Evolutionary conservation across 2,329 filamentous ascomycete species (phyloP), one percentile per base, ranked within the genome.

Genomic region (Phyllosticta capitalensis): DNA sequence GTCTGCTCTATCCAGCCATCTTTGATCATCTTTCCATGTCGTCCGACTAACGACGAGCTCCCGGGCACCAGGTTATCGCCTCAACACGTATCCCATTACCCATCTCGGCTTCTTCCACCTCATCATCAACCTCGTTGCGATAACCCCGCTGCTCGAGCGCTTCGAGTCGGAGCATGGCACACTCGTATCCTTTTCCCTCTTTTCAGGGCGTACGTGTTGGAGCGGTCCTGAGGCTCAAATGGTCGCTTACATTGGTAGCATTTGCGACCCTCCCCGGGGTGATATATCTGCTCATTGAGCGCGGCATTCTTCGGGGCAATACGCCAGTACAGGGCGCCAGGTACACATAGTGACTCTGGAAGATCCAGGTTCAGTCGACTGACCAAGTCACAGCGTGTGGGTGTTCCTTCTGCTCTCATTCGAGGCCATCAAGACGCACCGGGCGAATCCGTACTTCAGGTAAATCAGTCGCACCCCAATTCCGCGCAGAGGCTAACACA

Each of bases 111-210:
- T 95, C 71, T 78, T 96, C 66, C 94, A 97, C 74, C 81, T 87
- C 62, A 68, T 92, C 57, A 77, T 95, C 69, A 96, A 97, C 74
- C 72, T 90, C 22, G 56, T 95, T 63, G 89, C 90, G 21, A 73
- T 97, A 63, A 86, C 87, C 48, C 94, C 94, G n/a, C 78, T 99
- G 56, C 77, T 99, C 72, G 92, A 96, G 74, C 84, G 92, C 62
- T 99, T 97, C 73, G 94, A 99, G 76, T 83, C 84, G 63, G 92
- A 96, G 72, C 86, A 95, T 73, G 94, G 94, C 56, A 97, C 92
- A 7, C 78, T 97, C 68, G 90, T 90, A 24, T 88, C 90, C n/a
- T 72, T 95, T 63, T 84, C 89, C 38, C 79, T 97, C 56, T 96
- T 97, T 72, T 84, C 94, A 68, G 94, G 94, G 60, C 92, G 91